These are phyloP conservation scores for Onygenales sp. DNA, from an alignment of 2,329 filamentous ascomycete genomes.

Conservation along the genomic window DNA sequence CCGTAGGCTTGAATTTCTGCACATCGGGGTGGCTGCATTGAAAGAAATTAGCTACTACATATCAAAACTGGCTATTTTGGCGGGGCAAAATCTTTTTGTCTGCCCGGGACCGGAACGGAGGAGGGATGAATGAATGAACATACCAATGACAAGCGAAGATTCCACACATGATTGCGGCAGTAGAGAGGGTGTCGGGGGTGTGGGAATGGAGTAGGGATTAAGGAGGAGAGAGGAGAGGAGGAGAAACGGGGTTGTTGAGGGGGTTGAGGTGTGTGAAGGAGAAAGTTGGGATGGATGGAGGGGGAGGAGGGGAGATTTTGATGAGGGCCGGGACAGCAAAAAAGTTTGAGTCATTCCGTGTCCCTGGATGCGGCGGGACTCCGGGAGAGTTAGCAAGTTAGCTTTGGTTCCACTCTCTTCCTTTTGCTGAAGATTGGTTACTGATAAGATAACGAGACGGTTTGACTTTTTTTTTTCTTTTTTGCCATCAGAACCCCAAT, in stretches of 20 bases:
- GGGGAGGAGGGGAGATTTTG: constrained; percentile 2
- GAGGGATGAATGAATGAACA: constrained; percentile 35
- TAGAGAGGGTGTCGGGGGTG: no score
- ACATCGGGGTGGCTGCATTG: constrained; percentile 70
- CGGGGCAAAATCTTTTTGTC: not conserved
- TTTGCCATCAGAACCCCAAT: not conserved
- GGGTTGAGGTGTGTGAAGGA: constrained; percentile 10
- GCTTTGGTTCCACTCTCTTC: not conserved
- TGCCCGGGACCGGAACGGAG: not conserved
- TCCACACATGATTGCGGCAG: constrained; percentile 68
- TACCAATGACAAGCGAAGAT: constrained; percentile 94
- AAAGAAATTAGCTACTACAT: not conserved
- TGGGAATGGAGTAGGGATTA: constrained; percentile 10
- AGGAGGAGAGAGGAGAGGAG: constrained; percentile 10
- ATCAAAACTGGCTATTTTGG: not conserved
- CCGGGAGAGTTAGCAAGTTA: not conserved
- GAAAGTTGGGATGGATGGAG: constrained; percentile 18
- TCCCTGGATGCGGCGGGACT: constrained; percentile 5
- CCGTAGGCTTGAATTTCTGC: constrained; percentile 90
- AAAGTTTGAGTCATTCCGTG: not conserved
- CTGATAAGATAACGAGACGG: not conserved
- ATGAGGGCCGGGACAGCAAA: not conserved
- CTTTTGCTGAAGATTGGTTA: not conserved
- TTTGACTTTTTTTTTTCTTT: not conserved
- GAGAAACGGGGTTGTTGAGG: constrained; percentile 12